Conservation (phyloP, 805 yeast species). For the Zygosaccharomyces pseudorouxii region DNA sequence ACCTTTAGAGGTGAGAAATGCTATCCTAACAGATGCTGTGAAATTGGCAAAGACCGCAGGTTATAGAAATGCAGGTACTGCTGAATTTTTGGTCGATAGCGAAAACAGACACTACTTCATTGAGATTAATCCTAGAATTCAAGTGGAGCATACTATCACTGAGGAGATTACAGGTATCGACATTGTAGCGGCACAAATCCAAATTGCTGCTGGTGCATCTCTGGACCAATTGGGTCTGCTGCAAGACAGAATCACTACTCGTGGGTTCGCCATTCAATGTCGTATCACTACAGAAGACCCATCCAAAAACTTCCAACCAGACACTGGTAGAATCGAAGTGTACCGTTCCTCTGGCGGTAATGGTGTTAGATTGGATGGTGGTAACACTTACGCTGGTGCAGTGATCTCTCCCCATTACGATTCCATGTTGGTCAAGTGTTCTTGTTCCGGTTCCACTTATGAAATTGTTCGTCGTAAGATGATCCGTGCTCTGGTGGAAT, state of each 20-base stretch:
- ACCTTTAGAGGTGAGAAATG: constrained; percentile 78
- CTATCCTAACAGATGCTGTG: constrained; percentile 92
- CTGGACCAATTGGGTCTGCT: constrained; percentile 84
- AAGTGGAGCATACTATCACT: constrained; percentile 97
- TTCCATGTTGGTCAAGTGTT: constrained; percentile 95
- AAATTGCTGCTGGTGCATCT: constrained; percentile 97
- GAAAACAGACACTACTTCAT: constrained; percentile 95
- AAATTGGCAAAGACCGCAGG: constrained; percentile 82
- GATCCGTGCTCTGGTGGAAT: constrained; percentile 94
- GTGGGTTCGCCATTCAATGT: constrained; percentile 98
- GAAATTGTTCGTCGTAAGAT: constrained; percentile 97
- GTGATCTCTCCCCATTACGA: constrained; percentile 96
- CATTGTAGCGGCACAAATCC: constrained; percentile 96
- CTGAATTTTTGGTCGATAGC: constrained; percentile 90
- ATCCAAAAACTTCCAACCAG: constrained; percentile 93
- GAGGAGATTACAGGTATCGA: constrained; percentile 99
- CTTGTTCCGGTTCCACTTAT: constrained; percentile 94
- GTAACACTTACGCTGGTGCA: constrained; percentile 96
- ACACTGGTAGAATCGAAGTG: constrained; percentile 96
- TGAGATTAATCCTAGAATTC: constrained; percentile 97
- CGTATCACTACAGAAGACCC: constrained; percentile 99
- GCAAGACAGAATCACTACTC: constrained; percentile 90
- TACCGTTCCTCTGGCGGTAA: constrained; percentile 99
- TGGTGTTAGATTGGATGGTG: constrained; percentile 98
- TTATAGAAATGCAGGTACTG: constrained; percentile 97